Evolutionary conservation across 352 stramenopile species (phyloP).

Genomic region (Phytopythium helicoides): DNA sequence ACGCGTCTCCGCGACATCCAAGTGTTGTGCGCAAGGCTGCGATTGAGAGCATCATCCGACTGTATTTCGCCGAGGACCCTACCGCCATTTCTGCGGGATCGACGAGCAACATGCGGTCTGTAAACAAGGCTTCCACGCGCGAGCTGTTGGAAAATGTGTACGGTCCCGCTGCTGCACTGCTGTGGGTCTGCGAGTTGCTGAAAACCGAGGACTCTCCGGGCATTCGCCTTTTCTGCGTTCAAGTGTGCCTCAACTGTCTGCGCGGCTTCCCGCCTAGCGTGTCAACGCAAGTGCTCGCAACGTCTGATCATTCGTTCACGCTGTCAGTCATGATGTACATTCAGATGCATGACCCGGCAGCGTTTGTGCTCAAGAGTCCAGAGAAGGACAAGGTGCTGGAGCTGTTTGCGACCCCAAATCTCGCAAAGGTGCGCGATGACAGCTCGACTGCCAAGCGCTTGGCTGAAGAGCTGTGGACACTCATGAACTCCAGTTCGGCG

Average conservation of each 20-base stretch:
- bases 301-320: constrained; percentile 83
- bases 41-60: constrained; percentile 79
- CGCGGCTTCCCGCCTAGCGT: constrained; percentile 70
- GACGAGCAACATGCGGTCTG: constrained; percentile 15
- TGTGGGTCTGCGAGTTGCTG: constrained; percentile 67
- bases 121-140: constrained; percentile 8
- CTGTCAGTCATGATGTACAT: constrained; percentile 69
- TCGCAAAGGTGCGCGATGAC: constrained; percentile 71
- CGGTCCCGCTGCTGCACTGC: constrained; percentile 58
- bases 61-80: constrained; percentile 83
- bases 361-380: constrained; percentile 72
- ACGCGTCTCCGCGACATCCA: constrained; percentile 66
- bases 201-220: constrained; percentile 64
- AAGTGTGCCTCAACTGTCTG: constrained; percentile 82
- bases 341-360: constrained; percentile 72
- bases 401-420: constrained; percentile 54
- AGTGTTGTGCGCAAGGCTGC: constrained; percentile 78
- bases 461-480: constrained; percentile 64
- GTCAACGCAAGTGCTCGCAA: constrained; percentile 71
- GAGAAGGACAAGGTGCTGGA: constrained; percentile 71
- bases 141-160: constrained; percentile 55
- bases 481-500: constrained; percentile 63
- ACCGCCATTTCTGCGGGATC: constrained; percentile 8
- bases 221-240: constrained; percentile 70
- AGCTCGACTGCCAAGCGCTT: constrained; percentile 65